These are phyloP conservation scores for Ophiosphaerella korrae DNA, from an alignment of 2,329 filamentous ascomycete species.

Conservation along the genomic window DNA sequence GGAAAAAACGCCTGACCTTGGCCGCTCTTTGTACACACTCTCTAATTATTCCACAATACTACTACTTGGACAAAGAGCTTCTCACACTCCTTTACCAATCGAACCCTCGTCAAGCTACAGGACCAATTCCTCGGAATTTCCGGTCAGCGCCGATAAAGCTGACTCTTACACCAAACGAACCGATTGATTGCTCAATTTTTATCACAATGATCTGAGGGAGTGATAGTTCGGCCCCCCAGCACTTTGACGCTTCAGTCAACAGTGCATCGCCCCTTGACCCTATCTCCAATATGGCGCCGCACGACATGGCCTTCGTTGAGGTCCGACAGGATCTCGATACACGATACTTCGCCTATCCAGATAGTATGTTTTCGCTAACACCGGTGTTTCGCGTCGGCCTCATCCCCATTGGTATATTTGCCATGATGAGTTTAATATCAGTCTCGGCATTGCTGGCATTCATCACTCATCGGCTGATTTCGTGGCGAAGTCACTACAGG, in stretches of 20 bases:
- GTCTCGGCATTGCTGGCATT: slow-evolving; percentile 52
- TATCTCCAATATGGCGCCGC: slow-evolving; percentile 12
- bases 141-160: slow-evolving; percentile 5
- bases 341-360: slow-evolving; percentile 28
- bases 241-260: background rate
- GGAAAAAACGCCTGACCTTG: slow-evolving; percentile 9
- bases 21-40: slow-evolving; percentile 4
- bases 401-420: slow-evolving; percentile 54
- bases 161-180: slow-evolving; percentile 1
- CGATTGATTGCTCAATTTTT: slow-evolving; percentile 8
- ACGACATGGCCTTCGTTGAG: slow-evolving; percentile 15
- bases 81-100: background rate
- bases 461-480: slow-evolving; percentile 58
- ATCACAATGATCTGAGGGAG: slow-evolving; percentile 24
- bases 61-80: slow-evolving; percentile 7
- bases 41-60: slow-evolving; percentile 3
- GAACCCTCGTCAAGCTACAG: background rate
- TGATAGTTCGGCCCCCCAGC: slow-evolving; percentile 5
- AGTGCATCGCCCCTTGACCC: slow-evolving; percentile 1
- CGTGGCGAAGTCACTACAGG: slow-evolving; percentile 55
- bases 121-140: slow-evolving; percentile 2
- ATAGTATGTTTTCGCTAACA: slow-evolving; percentile 41
- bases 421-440: slow-evolving; percentile 54
- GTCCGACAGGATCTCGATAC: slow-evolving; percentile 15
- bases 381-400: slow-evolving; percentile 47